phyloP scores from a whole-genome alignment of 2,329 filamentous ascomycete species.

The Pestalotiopsis sp. region DNA sequence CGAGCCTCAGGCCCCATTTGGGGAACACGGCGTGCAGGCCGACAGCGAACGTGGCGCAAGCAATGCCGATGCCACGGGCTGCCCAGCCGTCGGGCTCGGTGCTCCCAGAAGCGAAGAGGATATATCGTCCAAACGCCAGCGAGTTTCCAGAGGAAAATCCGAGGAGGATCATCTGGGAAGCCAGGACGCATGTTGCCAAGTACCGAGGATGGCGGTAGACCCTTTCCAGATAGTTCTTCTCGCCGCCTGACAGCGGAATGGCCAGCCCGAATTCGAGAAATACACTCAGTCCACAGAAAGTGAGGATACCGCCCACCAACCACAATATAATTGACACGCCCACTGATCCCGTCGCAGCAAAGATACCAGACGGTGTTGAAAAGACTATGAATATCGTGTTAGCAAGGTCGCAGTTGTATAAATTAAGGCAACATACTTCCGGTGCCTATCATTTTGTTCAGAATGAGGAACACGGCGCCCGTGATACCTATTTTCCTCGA shows the following conservation, averaged over 20 bases:
- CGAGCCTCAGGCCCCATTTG: conserved; percentile 60
- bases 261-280: conserved; percentile 67
- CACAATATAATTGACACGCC: conserved; percentile 43
- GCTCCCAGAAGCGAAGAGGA: conserved; percentile 56
- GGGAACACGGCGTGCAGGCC: conserved; percentile 54
- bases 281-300: conserved; percentile 61
- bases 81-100: conserved; percentile 53
- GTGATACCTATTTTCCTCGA: conserved; percentile 53
- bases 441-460: conserved; percentile 63
- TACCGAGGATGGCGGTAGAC: conserved; percentile 62
- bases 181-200: conserved; percentile 61
- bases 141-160: conserved; percentile 64
- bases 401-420: too few relatives aligned
- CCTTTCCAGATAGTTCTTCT: conserved; percentile 70
- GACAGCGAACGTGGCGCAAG: conserved; percentile 57
- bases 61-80: conserved; percentile 58
- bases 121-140: conserved; percentile 60
- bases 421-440: conserved; percentile 48
- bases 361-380: conserved; percentile 56
- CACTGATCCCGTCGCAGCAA: conserved; percentile 54
- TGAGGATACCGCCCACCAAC: conserved; percentile 50
- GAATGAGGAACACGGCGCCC: conserved; percentile 55
- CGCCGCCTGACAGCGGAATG: conserved; percentile 64
- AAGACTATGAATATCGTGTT: conserved; percentile 43
- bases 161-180: conserved; percentile 63